Base-by-base conservation (phyloP, 805 yeast genomes). In the Hanseniaspora pseudoguilliermondii region DNA sequence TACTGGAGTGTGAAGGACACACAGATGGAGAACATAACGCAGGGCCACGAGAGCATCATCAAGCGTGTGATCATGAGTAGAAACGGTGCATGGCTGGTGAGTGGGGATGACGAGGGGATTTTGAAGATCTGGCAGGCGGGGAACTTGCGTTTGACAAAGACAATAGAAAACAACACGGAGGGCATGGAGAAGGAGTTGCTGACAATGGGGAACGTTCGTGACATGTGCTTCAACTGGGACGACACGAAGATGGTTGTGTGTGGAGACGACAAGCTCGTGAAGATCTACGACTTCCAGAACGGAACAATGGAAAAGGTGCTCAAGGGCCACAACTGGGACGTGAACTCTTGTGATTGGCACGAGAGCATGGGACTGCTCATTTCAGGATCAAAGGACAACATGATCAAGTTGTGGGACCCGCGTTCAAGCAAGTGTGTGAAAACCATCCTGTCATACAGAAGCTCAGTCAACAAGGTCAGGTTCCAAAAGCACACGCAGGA, bases 301-400 rank as follows among this genome's bases (percentile, higher is more conserved):
- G 93, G 93, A 39, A 73, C 77, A 57, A 93, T 87, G 62, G 99
- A 93, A 65, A 71, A 86, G 49, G 75, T 80, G 0, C 73, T 93
- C 55, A 76, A 81, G 25, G 97, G 97, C 2, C 99, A 93, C 70
- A 96, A 95, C 67, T 93, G 99, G 99, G 99, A 93, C 69, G 97
- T 93, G 23, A 93, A 93, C 66, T 81, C 90, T 55, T 86, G 95
- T 54, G 97, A 93, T 68, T 93, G 99, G 99, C 99, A 93, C 69
- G 86, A 95, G 5, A 75, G 77, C 13, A 71, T 87, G 69, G 96
- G 97, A 0, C 74, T 93, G 29, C 76, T 93, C 51, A 96, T 85
- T 0, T 79, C 90, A 60, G 99, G 97, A 0, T 93, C 97, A 0
- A 93, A 95, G 67, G 99, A 93, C 69, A 95, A 95, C 68, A 72